A percentile compares a stretch with the other conserved stretches of the same genome.
These are phyloP conservation scores for Clausena lansium DNA, from an alignment of 345 rosid species.

Conservation along the genomic window DNA sequence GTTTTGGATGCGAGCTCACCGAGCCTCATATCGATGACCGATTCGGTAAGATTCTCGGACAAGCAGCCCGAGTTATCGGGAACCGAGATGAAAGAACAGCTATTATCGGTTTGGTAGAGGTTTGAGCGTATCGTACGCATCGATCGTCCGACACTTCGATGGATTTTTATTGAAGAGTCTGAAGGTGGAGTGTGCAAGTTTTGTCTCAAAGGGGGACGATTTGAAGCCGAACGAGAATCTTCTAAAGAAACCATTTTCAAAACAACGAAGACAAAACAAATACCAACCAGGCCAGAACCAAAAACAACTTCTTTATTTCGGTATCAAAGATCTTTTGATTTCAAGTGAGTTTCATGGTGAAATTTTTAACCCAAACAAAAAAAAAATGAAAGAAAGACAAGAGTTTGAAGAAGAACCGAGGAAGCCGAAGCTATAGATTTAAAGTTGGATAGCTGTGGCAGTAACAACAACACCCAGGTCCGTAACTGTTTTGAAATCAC, in stretches of 20 bases:
- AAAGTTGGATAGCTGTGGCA: not conserved
- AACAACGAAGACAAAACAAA: not conserved
- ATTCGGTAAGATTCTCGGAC: conserved; percentile 78
- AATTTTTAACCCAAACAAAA: too few relatives aligned
- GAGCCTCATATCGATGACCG: conserved; percentile 83
- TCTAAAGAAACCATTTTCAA: conserved; percentile 65
- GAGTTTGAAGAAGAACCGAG: conserved; percentile 8
- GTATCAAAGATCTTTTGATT: not conserved
- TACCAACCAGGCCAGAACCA: not conserved
- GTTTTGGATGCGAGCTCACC: conserved; percentile 65
- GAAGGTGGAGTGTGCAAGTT: conserved; percentile 35
- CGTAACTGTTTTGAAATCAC: not conserved
- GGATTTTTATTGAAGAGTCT: conserved; percentile 38
- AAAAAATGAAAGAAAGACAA: not conserved
- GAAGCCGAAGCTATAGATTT: not conserved
- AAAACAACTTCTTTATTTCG: not conserved
- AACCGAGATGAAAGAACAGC: conserved; percentile 44
- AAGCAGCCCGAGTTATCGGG: conserved; percentile 44
- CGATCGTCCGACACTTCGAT: conserved; percentile 73
- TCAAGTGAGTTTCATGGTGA: conserved; percentile 26
- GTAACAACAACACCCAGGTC: not conserved
- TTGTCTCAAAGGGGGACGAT: conserved; percentile 56
- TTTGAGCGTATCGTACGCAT: conserved; percentile 88
- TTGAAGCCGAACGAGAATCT: conserved; percentile 58
- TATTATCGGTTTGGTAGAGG: conserved; percentile 44